Conservation (phyloP, 108 stramenopile genomes). For the Schizochytrium sp. region DNA sequence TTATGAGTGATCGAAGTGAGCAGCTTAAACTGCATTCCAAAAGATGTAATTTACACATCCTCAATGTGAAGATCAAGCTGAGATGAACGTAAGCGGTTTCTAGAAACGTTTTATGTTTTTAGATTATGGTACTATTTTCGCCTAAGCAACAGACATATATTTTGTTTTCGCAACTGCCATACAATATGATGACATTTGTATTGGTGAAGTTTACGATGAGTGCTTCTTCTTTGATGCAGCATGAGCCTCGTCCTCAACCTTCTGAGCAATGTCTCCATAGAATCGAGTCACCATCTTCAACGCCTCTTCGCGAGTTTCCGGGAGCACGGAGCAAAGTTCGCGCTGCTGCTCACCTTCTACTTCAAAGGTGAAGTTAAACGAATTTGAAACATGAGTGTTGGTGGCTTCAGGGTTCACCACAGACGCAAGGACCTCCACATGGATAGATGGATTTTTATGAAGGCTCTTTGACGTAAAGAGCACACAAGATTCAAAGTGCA, state of each 20-base stretch:
- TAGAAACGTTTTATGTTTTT: too few species aligned
- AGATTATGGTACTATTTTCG: too few species aligned
- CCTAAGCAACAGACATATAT: too few species aligned
- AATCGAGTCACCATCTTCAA: conserved; percentile 5
- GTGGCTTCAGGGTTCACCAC: not conserved
- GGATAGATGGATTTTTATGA: not conserved
- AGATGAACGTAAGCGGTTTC: too few species aligned
- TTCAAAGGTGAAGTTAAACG: conserved; percentile 45
- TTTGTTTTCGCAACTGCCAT: too few species aligned
- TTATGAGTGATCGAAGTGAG: too few species aligned
- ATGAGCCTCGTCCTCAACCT: conserved; percentile 5
- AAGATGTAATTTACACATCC: too few species aligned
- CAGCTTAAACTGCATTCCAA: too few species aligned
- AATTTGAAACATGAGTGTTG: not conserved
- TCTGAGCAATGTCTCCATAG: conserved; percentile 18
- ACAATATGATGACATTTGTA: too few species aligned
- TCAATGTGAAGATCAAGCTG: too few species aligned
- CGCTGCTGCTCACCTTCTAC: not conserved
- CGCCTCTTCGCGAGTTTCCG: conserved; percentile 31
- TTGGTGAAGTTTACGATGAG: too few species aligned
- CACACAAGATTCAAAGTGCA: conserved; percentile 23
- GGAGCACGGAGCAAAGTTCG: not conserved
- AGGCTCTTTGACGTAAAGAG: not conserved
- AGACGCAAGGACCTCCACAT: conserved; percentile 41
- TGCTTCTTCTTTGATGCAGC: not conserved